Base-by-base conservation (phyloP, 306 rosid genomes). In the Mimosa bimucronata region DNA sequence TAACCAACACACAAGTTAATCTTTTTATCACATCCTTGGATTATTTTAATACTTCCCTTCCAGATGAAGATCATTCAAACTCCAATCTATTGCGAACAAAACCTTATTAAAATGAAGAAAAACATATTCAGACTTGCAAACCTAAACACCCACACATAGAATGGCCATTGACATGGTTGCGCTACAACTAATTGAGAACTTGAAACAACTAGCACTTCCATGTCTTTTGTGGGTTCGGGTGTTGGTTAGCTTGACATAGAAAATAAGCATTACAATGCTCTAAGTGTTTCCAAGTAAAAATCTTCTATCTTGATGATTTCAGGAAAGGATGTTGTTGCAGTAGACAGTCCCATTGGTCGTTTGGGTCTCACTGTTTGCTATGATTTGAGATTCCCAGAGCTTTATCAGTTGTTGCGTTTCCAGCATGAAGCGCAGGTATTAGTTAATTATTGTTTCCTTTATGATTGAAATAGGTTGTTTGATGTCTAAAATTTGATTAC, bases 351-450 rank as follows among this genome's bases (percentile, higher is more conserved):
- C 26, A 42, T 91, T 70, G 99, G 99, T 41, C 91, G 93, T 46
- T 79, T 95, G 88, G 99, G 99, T 77, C 91, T 93, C 69, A 89
- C 91, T 25, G 94, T 91, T 80, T 95, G 99, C 90, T 95, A 95
- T 82, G 99, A 95, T 85, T 87, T 95, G 85, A 93, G 99, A 86
- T 95, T 95, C 79, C 99, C 98, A 26, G 99, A 93, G 71, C 66
- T 91, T 62, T 91, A 91, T 80, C 99, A 91, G 83, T 84, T 74
- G 85, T 87, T 95, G 81, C 88, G 98, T 77, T 95, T 91, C 85
- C 86, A 89, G 64, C 93, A 90, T 83, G 94, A 86, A 64, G 93
- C 96, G 6, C 92, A 93, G 96, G 99, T 90, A 67, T 62, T 40
- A 12, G 48, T 26, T 74, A 16, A 25, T 62, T 66, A 71, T 77